phyloP scores from a whole-genome alignment of 2,329 filamentous ascomycete genomes.

The Colletotrichum aenigma region DNA sequence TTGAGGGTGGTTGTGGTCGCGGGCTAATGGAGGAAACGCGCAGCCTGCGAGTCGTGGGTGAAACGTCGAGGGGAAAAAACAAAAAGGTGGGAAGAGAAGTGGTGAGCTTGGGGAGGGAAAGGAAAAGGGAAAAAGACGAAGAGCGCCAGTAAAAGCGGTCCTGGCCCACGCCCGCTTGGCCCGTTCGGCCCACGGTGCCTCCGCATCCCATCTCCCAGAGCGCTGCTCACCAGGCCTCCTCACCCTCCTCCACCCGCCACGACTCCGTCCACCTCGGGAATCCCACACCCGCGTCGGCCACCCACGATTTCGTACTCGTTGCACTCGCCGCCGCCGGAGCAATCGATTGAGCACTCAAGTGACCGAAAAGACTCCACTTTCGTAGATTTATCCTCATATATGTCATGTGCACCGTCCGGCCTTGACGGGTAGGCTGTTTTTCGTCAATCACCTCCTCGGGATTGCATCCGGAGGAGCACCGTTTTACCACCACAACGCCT shows the following conservation, averaged over 20 bases:
- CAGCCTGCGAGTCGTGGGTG: constrained; percentile 11
- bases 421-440: constrained; percentile 13
- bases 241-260: constrained; percentile 31
- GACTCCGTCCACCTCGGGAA: constrained; percentile 34
- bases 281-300: constrained; percentile 38
- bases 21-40: constrained; percentile 4
- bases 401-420: background rate
- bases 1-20: constrained; percentile 15
- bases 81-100: constrained; percentile 32
- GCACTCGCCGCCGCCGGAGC: constrained; percentile 49
- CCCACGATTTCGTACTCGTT: constrained; percentile 70
- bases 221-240: constrained; percentile 22
- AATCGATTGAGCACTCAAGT: constrained; percentile 41
- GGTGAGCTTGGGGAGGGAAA: constrained; percentile 28
- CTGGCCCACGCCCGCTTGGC: constrained; percentile 21
- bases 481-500: background rate
- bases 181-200: constrained; percentile 21
- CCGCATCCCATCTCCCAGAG: constrained; percentile 20
- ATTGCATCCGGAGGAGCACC: background rate
- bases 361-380: background rate
- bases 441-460: constrained; percentile 18
- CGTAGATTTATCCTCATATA: background rate
- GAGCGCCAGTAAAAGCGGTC: constrained; percentile 23
- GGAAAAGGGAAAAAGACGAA: constrained; percentile 30
- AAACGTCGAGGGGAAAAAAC: constrained; percentile 25